Base-by-base conservation (phyloP, 345 rosid species). In the Lepidium aucheri region DNA sequence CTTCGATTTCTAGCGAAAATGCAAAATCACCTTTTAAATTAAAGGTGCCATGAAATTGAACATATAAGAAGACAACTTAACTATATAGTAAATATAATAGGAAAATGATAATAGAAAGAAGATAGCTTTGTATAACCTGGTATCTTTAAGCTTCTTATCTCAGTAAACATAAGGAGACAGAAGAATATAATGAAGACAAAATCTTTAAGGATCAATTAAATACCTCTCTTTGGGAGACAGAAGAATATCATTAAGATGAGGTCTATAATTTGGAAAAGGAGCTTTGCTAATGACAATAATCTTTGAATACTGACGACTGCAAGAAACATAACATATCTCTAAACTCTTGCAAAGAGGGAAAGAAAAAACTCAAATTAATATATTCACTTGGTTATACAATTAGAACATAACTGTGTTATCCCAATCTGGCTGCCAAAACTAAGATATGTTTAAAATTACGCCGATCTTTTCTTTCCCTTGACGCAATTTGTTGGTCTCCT, bases 171-270 rank as follows among this genome's bases (percentile, higher is more conserved):
- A 63, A 35, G 54, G 30, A 3, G 40, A 53, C 20, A 34, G 0
- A 70, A n/a, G 17, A 33, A 22, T 17, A 2, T 17, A 24, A 20
- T 20, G 9, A 70, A 70, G 10, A 55, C 7, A 65, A 45, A 3
- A 65, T 3, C 18, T 30, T 42, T 0, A 52, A 52, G 69, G 17
- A 56, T 51, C 50, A 76, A 41, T 63, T 24, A 41, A 59, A 2
- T 76, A 90, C 99, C 99, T 94, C 96, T 85, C 99, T 84, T 62
- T 90, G 97, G 3, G 99, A n/a, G n/a, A n/a, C n/a, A n/a, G 99
- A 9, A 96, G 95, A 65, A 69, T 88, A 60, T 84, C 88, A 81
- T 94, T 97, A 34, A 94, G 86, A 83, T 94, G 97, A 68, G 92
- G 80, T 81, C 99, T 81, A 74, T 94, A 94, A 79, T 90, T 94